Evolutionary conservation across 805 yeast species (phyloP), one percentile per base, ranked within the genome.

Genomic region (Ogataea saltuana): DNA sequence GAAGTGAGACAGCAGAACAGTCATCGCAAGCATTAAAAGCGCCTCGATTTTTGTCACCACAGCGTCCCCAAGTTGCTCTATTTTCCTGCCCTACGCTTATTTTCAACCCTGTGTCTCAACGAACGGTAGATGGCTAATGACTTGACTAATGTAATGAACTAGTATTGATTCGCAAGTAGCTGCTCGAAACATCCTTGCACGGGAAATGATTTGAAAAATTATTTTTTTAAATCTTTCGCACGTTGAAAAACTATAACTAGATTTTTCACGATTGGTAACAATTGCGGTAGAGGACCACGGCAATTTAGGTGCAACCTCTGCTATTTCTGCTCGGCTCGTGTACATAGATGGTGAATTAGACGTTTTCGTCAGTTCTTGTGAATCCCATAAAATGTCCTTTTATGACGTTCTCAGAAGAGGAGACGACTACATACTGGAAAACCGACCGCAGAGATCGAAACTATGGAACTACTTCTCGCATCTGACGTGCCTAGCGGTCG

Each of bases 401-500:
- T 78, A 77, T 31, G 82, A 76, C 51, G 93, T 86, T 20, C 63
- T 85, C 37, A 68, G 74, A 49, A 68, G 89, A 45, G 97, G 96
- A 4, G 86, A 83, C 49, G 85, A 81, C 21, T 81, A 83, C 57
- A 74, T 88, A 15, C 48, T 64, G 3, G 75, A 77, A 31, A 48
- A 50, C 13, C 50, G 65, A 32, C 90, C 95, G 0, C 68, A 90
- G 32, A 63, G 69, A 0, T 62, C 78, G 0, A 55, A 61, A 19
- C 55, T 76, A 47, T 88, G 96, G 96, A 78, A 81, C 52, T 58
- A 67, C 17, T 74, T 83, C 0, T 83, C 95, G 5, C 82, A 81
- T 43, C 71, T 81, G 10, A 83, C 93, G 1, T 80, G 95, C 56
- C 56, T 79, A 21, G 67, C 80, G 12, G 81, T 86, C 55, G 82